These are phyloP conservation scores for Agastache rugosa DNA, from an alignment of 257 asterid species.

Conservation along the genomic window DNA sequence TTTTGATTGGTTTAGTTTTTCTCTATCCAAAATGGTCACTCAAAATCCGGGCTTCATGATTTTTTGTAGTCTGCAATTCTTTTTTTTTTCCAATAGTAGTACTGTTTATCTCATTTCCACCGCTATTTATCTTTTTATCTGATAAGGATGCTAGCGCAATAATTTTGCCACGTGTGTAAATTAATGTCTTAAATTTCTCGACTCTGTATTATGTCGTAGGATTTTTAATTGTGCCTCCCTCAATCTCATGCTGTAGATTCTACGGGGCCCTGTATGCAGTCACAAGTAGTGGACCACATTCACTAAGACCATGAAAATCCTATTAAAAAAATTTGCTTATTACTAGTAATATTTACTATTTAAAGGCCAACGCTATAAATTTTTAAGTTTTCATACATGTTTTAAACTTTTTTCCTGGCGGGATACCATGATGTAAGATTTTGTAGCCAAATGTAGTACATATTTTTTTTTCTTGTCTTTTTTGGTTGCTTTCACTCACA, in stretches of 20 bases:
- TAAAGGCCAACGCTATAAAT: background rate
- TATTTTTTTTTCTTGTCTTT: background rate
- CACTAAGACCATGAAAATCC: background rate
- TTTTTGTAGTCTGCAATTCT: background rate
- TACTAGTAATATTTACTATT: background rate
- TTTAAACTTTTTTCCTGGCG: no score
- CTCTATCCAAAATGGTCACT: background rate
- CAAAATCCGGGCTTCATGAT: background rate
- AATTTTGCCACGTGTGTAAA: background rate
- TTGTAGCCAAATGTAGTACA: background rate
- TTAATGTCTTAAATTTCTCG: conserved; percentile 21
- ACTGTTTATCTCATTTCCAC: background rate
- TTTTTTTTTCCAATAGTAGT: background rate
- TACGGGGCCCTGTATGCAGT: background rate
- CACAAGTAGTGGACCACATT: background rate
- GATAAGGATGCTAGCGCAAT: conserved; percentile 16
- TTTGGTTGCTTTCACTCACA: background rate
- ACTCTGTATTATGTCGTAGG: background rate
- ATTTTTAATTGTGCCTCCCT: no score
- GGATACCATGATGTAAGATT: background rate
- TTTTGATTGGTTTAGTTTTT: background rate
- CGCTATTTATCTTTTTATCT: background rate
- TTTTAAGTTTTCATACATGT: background rate
- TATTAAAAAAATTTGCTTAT: background rate
- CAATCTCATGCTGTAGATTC: no score